Base-by-base conservation (phyloP, 805 yeast species). In the Zygosaccharomyces pseudorouxii region DNA sequence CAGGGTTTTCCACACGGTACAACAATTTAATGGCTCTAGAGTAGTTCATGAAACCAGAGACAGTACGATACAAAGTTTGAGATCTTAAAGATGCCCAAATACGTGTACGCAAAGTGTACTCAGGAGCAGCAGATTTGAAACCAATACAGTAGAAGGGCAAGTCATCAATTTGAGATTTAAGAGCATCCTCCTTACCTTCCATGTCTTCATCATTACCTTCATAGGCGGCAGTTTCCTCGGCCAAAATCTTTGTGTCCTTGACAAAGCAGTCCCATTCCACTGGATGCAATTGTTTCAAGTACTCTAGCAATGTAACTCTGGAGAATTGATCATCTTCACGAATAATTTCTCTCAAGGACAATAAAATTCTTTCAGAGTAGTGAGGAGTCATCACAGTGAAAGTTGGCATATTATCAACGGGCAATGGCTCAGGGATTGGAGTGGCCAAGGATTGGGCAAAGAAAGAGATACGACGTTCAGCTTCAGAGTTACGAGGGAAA, bases 401-500 rank as follows among this genome's bases (percentile, higher is more conserved):
- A 10, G 98, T 92, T 56, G 99, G 99, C 99, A 93, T 93, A 77
- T 92, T 92, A 72, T 93, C 99, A 59, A 95, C 98, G 38, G 99
- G 99, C 66, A 93, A 77, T 54, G 99, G 98, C 74, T 93, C 99
- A 55, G 97, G 96, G 62, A 93, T 90, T 59, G 99, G 99, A 51
- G 99, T 93, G 45, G 99, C 95, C 71, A 93, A 78, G 9, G 98
- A 90, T 73, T 93, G 99, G 51, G 99, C 99, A 75, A 93, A 93
- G 86, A 95, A 93, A 51, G 97, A 88, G 61, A 93, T 90, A 79
- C 99, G 93, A 78, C 99, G 90, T 76, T 95, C 99, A 55, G 99
- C 99, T 73, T 93, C 99, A 39, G 97, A 89, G 71, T 92, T 82
- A 64, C 83, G 79, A 60, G 99, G 98, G 87, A 93, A 93, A 67